Percentiles rank a stretch among this genome's conserved stretches.
These are phyloP conservation scores for Ustilago xerochloae DNA, from an alignment of 1,284 basidiomycete genomes.

Conservation along the genomic window DNA sequence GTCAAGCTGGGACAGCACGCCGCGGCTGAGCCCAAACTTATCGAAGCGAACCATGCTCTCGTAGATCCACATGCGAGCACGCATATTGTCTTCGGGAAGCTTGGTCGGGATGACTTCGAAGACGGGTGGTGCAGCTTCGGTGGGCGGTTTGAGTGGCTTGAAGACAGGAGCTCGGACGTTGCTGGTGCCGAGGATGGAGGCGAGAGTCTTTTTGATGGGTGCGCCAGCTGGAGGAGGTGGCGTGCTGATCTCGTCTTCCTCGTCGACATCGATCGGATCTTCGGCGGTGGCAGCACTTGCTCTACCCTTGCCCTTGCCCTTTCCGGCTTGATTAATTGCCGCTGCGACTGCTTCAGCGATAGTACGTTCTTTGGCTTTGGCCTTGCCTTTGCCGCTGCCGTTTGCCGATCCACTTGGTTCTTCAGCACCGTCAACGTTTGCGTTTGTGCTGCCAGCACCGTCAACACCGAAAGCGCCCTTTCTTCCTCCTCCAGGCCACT, in stretches of 20 bases:
- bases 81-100: conserved; percentile 50
- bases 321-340: conserved; percentile 2
- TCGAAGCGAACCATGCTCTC: conserved; percentile 60
- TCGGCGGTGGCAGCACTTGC: not conserved
- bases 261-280: conserved; percentile 3
- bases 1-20: conserved; percentile 48
- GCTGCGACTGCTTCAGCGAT: conserved; percentile 21
- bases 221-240: conserved; percentile 23
- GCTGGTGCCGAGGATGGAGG: conserved; percentile 11
- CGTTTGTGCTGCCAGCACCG: conserved; percentile 1
- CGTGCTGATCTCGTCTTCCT: conserved; percentile 33
- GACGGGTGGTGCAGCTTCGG: conserved; percentile 24
- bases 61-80: conserved; percentile 61
- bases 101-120: conserved; percentile 47
- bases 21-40: conserved; percentile 45
- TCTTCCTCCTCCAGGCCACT: conserved; percentile 9
- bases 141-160: conserved; percentile 42
- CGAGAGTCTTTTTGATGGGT: conserved; percentile 25
- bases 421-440: not conserved
- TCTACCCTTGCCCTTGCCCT: conserved; percentile 19
- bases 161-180: conserved; percentile 16
- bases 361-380: conserved; percentile 19
- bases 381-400: not conserved
- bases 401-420: not conserved
- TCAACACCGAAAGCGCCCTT: not conserved